A percentile compares a stretch with the other conserved stretches of the same genome.
Evolutionary conservation across 2,329 filamentous ascomycete genomes (phyloP).

Genomic region (Colletotrichum australisinense): DNA sequence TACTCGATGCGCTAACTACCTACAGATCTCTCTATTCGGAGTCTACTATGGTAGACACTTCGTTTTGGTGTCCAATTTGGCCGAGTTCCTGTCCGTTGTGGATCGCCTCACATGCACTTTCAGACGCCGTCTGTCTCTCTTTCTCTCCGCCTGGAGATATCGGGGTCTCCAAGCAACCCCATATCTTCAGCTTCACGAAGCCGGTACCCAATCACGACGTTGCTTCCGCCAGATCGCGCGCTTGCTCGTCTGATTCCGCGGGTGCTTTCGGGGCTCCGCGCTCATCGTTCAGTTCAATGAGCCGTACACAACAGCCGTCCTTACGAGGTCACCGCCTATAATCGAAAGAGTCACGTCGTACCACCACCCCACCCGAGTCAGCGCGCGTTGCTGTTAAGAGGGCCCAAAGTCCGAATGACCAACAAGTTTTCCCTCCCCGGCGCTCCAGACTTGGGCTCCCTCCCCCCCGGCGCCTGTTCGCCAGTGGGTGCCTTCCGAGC

Average conservation of each 20-base stretch:
- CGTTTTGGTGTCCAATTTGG: constrained; percentile 33
- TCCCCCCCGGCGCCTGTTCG: constrained; percentile 12
- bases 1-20: constrained; percentile 39
- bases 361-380: constrained; percentile 15
- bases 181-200: constrained; percentile 18
- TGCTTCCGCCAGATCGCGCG: constrained; percentile 5
- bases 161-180: constrained; percentile 20
- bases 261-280: constrained; percentile 2
- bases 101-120: constrained; percentile 22
- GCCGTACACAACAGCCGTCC: not conserved
- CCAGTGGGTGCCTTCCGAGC: constrained; percentile 25
- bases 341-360: constrained; percentile 11
- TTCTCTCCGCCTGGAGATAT: constrained; percentile 9
- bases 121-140: constrained; percentile 2
- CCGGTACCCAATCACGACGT: constrained; percentile 12
- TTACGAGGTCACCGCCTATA: not conserved
- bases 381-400: constrained; percentile 14
- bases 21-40: constrained; percentile 13
- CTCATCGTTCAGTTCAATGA: not conserved
- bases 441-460: not conserved
- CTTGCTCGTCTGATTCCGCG: constrained; percentile 26
- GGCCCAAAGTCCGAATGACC: not conserved
- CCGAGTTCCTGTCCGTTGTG: constrained; percentile 35
- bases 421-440: not conserved
- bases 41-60: constrained; percentile 16